These are phyloP conservation scores for Metarhizium humberi DNA, from an alignment of 2,329 filamentous ascomycete genomes.

Conservation along the genomic window DNA sequence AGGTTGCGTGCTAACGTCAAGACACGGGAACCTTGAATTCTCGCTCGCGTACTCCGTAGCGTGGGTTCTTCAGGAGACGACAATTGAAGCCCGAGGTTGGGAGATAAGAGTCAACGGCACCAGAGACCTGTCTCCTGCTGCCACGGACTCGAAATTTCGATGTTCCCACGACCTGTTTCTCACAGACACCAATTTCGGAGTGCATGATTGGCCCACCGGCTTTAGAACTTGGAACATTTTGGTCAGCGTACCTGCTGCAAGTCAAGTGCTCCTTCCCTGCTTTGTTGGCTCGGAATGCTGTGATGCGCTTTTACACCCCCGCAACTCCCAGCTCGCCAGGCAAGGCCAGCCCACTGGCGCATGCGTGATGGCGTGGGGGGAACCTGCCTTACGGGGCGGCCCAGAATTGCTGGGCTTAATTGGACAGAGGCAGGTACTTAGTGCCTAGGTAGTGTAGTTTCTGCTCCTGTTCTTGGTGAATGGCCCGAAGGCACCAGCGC, in stretches of 20 bases:
- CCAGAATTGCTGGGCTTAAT: background rate
- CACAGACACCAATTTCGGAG: background rate
- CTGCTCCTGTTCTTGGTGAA: no score
- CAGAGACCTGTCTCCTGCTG: background rate
- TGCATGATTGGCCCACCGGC: background rate
- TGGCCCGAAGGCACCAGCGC: no score
- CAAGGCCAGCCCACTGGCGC: background rate
- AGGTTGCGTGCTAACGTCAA: no score
- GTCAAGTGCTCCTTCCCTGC: background rate
- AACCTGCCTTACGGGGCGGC: slow-evolving; percentile 6
- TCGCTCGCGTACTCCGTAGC: no score
- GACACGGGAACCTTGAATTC: no score
- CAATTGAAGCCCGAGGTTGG: no score
- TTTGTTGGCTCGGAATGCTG: background rate
- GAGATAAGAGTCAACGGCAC: no score
- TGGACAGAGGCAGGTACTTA: background rate
- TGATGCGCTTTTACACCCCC: background rate
- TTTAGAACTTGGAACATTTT: background rate
- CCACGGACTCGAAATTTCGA: background rate
- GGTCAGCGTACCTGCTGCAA: background rate
- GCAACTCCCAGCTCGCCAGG: background rate
- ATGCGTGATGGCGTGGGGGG: background rate
- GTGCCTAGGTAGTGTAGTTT: no score
- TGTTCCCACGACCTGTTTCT: background rate
- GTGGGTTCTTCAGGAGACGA: no score